Evolutionary conservation across 371 early-diverging fungal species (phyloP).

Genomic region (Haplosporangium sp.): DNA sequence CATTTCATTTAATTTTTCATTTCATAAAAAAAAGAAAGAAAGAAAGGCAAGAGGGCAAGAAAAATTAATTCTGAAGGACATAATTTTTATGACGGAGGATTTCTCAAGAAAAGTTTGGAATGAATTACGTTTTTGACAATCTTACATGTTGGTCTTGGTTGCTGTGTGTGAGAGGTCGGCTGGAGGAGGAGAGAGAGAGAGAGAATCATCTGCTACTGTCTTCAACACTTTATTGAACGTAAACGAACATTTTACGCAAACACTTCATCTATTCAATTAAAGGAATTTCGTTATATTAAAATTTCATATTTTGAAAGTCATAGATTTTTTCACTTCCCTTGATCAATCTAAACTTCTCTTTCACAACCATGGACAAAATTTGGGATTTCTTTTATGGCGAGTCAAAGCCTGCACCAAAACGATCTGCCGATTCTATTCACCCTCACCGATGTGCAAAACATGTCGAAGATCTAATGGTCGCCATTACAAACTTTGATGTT

Average conservation of each 20-base stretch:
- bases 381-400: conserved; percentile 32
- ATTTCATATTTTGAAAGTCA: no score
- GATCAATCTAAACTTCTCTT: not conserved
- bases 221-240: not conserved
- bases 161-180: no score
- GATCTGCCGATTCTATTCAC: conserved; percentile 8
- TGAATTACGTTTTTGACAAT: no score
- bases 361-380: conserved; percentile 34
- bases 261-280: not conserved
- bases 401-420: conserved; percentile 5
- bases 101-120: no score
- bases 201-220: not conserved
- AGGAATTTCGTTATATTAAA: no score
- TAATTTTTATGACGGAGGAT: no score
- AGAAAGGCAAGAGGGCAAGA: no score
- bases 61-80: no score
- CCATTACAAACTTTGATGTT: conserved; percentile 46
- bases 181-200: no score
- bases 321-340: not conserved
- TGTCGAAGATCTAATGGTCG: conserved; percentile 48
- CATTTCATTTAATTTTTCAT: no score
- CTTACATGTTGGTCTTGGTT: no score
- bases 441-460: conserved; percentile 55
- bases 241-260: conserved; percentile 12
- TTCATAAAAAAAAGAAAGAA: no score